Base-by-base conservation (phyloP, 2,329 filamentous ascomycete genomes). In the Pseudogymnoascus sp. region DNA sequence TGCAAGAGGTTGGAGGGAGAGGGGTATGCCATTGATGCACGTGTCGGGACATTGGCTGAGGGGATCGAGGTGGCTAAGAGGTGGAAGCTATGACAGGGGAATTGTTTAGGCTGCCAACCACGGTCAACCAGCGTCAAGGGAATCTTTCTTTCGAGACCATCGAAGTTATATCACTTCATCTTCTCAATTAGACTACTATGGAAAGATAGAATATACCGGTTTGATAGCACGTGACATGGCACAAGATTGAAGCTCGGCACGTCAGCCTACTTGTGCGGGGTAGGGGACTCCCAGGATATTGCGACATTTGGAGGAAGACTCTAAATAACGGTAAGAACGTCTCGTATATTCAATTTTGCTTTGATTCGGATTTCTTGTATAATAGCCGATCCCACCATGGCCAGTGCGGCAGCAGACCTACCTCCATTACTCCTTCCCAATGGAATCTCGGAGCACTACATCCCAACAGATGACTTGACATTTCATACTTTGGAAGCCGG, bases 401-500 rank as follows among this genome's bases (percentile, higher is more conserved):
- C 74, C 44, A 50, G 21, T n/a, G 21, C 23, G 21, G 21, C 44
- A n/a, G 18, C 44, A 23, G 33, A 40, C 18, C 18, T 42, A 10
- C 64, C 62, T 33, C 64, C 69, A 4, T 65, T 71, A 10, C 78
- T 81, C n/a, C 77, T 89, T 2, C 83, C 84, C 1, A 37, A 74
- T 16, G 80, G 79, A 25, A 76, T 89, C 60, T 76, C 75, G 14
- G 81, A 84, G 63, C 80, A 81, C 67, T 82, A 83, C 66, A 70
- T 88, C 66, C 77, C 82, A 69, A 85, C 84, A 53, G 81, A 79
- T 67, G 81, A 82, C 60, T 78, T 89, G 18, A 84, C 78, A 21
- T 86, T 84, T 73, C 86, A 90, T 73, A 72, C 84, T 37, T 77
- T 88, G 16, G 79, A 82, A 67, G 77, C 84, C 14, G 82, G 84